Evolutionary conservation across 75 land plant species (phyloP).

Genomic region (Cryptomeria japonica): DNA sequence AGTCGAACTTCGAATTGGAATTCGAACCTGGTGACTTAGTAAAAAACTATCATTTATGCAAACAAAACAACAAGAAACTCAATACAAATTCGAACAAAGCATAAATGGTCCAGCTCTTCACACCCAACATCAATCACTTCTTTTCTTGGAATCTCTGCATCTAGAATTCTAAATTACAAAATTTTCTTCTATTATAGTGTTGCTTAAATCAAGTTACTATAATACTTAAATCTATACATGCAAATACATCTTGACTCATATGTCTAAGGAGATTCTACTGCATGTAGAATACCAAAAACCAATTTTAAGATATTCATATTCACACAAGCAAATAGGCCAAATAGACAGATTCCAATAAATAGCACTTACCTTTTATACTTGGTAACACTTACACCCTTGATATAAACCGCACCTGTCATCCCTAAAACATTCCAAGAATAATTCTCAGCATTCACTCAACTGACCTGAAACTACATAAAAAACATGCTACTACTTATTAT

Average conservation of each 20-base stretch:
- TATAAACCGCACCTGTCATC: slow-evolving; percentile 91
- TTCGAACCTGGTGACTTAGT: too few relatives aligned
- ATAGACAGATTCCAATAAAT: not conserved
- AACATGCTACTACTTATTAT: not conserved
- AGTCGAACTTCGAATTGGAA: too few relatives aligned
- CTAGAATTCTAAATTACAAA: too few relatives aligned
- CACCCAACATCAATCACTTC: too few relatives aligned
- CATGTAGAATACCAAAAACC: slow-evolving; percentile 3
- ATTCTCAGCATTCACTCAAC: not conserved
- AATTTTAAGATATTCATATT: not conserved
- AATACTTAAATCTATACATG: not conserved
- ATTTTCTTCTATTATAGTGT: not conserved
- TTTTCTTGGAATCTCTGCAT: too few relatives aligned
- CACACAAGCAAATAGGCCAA: not conserved
- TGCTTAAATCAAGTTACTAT: not conserved
- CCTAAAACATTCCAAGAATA: slow-evolving; percentile 39
- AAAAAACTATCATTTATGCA: too few relatives aligned
- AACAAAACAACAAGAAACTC: too few relatives aligned
- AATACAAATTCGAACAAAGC: too few relatives aligned
- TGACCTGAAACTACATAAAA: not conserved
- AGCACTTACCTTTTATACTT: slow-evolving; percentile 68
- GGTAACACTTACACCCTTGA: slow-evolving; percentile 78
- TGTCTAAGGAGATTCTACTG: not conserved
- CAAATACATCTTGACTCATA: too few relatives aligned
- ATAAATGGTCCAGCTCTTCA: too few relatives aligned